Percentiles rank a stretch among this genome's conserved stretches.
These are phyloP conservation scores for Myriosclerotinia duriaeana DNA, from an alignment of 2,329 filamentous ascomycete species.

Conservation along the genomic window DNA sequence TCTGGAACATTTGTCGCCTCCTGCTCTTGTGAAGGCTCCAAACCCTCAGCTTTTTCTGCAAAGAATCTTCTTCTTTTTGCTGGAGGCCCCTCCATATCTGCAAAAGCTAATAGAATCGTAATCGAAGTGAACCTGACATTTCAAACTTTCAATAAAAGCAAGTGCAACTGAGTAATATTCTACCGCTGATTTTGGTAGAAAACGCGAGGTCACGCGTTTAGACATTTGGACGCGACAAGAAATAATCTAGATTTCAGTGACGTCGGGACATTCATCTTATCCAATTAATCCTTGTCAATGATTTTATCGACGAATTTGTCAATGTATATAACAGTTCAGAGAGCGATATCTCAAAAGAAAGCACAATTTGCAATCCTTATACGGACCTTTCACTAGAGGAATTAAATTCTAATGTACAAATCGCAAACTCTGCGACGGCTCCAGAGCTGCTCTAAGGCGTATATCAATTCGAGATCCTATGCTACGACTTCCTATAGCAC, in stretches of 20 bases:
- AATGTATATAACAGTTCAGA: neutral
- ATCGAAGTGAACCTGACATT: neutral
- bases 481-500: constrained; percentile 40
- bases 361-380: neutral
- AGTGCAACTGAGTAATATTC: neutral
- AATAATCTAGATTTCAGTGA: constrained; percentile 24
- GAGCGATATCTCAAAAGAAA: neutral
- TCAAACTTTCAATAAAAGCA: neutral
- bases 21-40: constrained; percentile 30
- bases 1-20: constrained; percentile 30
- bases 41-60: constrained; percentile 39
- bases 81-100: constrained; percentile 46
- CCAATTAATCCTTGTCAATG: neutral
- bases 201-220: constrained; percentile 32
- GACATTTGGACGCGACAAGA: constrained; percentile 24
- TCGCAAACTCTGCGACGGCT: constrained; percentile 30
- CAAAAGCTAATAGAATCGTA: constrained; percentile 2
- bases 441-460: constrained; percentile 25
- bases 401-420: constrained; percentile 13
- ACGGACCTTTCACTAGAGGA: neutral
- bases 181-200: constrained; percentile 25
- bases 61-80: constrained; percentile 51
- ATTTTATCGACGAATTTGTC: neutral
- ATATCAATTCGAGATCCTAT: constrained; percentile 32
- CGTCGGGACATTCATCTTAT: constrained; percentile 21